Conservation (phyloP, 805 yeast genomes). For the Trichomonascus vanleenenianus region DNA sequence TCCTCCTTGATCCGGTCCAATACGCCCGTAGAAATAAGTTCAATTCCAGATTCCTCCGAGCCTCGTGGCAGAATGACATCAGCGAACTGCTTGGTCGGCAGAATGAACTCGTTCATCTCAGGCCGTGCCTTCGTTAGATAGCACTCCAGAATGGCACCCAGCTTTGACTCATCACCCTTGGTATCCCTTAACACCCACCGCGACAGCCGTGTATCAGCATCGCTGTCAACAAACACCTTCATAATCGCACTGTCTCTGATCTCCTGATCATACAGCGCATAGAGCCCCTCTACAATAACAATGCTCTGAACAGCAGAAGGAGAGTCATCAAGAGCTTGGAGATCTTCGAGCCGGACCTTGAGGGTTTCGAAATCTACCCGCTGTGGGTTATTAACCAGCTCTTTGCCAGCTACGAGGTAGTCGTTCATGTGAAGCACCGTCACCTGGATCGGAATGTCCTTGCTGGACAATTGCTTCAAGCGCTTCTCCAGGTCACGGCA, state of each 20-base stretch:
- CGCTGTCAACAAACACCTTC: slow-evolving; percentile 73
- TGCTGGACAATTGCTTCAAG: slow-evolving; percentile 20
- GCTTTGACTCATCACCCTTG: slow-evolving; percentile 16
- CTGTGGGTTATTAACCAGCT: slow-evolving; percentile 5
- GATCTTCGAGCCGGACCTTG: background rate
- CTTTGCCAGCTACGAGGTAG: slow-evolving; percentile 23
- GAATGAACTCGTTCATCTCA: slow-evolving; percentile 59
- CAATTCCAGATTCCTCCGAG: slow-evolving; percentile 49
- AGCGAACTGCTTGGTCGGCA: slow-evolving; percentile 58
- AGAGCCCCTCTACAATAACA: slow-evolving; percentile 63
- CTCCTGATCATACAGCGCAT: slow-evolving; percentile 61
- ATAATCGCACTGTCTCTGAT: slow-evolving; percentile 51
- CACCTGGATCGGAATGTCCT: slow-evolving; percentile 18
- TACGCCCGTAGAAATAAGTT: slow-evolving; percentile 58
- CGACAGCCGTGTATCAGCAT: slow-evolving; percentile 76
- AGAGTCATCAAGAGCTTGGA: background rate
- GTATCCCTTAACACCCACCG: slow-evolving; percentile 46
- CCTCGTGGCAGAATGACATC: slow-evolving; percentile 72
- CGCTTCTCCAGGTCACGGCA: slow-evolving; percentile 31
- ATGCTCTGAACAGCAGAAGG: slow-evolving; percentile 16
- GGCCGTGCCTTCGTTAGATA: slow-evolving; percentile 53
- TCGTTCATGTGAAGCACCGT: slow-evolving; percentile 39
- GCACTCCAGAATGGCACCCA: slow-evolving; percentile 29
- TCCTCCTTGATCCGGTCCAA: slow-evolving; percentile 23
- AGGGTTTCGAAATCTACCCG: slow-evolving; percentile 28